phyloP scores from a whole-genome alignment of 2,329 filamentous ascomycete species.

The Diaporthe aspalathi region DNA sequence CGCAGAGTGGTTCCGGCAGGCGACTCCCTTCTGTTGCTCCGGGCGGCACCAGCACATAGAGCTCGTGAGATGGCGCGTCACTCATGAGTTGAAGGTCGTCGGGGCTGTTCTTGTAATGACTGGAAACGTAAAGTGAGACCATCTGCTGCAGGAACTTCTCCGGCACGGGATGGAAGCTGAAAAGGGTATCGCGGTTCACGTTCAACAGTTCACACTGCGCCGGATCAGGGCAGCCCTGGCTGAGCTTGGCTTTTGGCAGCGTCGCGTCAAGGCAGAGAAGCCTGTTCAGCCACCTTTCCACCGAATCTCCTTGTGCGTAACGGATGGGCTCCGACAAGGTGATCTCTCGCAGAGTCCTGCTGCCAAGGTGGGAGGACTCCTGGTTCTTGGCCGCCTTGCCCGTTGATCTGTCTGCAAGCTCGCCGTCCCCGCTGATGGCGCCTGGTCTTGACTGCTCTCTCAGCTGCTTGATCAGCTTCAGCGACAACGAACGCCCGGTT shows the following conservation, averaged over 20 bases:
- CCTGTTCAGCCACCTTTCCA: conserved; percentile 97
- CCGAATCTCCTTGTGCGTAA: conserved; percentile 89
- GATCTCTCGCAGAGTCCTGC: conserved; percentile 88
- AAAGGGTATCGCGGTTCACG: conserved; percentile 96
- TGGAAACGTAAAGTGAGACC: conserved; percentile 97
- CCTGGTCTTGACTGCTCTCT: conserved; percentile 87
- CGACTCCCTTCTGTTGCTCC: conserved; percentile 80
- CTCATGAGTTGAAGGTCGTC: conserved; percentile 99
- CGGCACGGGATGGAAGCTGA: conserved; percentile 96
- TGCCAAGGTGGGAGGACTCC: conserved; percentile 66
- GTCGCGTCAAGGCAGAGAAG: conserved; percentile 95
- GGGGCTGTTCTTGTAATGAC: conserved; percentile 97
- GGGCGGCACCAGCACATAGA: conserved; percentile 93
- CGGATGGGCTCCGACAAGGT: conserved; percentile 94
- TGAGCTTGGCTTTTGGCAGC: conserved; percentile 79
- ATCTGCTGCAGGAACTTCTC: conserved; percentile 98
- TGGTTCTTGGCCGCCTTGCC: conserved; percentile 76
- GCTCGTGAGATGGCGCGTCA: conserved; percentile 94
- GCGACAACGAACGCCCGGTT: conserved; percentile 90
- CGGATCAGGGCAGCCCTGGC: conserved; percentile 87
- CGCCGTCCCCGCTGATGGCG: conserved; percentile 66
- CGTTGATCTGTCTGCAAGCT: conserved; percentile 82
- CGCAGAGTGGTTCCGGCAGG: conserved; percentile 92
- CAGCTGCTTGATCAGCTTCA: conserved; percentile 97
- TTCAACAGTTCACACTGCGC: conserved; percentile 90